Evolutionary conservation across 2,329 filamentous ascomycete genomes (phyloP), one percentile per base, ranked within the genome.

Genomic region (Thelonectria blattea): DNA sequence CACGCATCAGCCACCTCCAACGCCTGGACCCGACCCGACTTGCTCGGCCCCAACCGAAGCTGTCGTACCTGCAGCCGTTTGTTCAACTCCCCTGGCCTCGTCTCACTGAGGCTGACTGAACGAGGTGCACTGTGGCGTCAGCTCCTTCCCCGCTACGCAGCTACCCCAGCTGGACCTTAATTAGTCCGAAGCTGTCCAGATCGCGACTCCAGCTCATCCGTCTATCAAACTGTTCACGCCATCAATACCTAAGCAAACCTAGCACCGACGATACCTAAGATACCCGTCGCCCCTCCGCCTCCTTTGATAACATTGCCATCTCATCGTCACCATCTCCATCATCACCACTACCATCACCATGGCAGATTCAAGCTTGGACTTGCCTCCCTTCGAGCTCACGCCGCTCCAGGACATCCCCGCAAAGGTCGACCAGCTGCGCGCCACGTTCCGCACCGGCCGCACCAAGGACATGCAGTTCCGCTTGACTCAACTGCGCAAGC

Each of bases 401-500:
- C 74, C 88, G 2, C 73, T 91, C 48, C 87, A 91, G 57, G 80
- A 83, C 43, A 92, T 97, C 74, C 78, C 87, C 14, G 74, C 75
- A 61, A 84, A 84, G 43, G 85, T 88, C 72, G 81, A 85, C 58
- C 83, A 79, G 7, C 79, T 90, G 45, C 88, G 88, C 72, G 78
- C 82, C 52, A 87, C 89, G n/a, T 98, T 92, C 78, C 83, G 84
- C 68, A 85, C 91, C 17, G 88, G 93, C 75, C 91, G 89, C 79
- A 97, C 93, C 45, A 92, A 92, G 73, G 85, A 91, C 56, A 74
- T 97, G 62, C 85, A 91, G 71, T 98, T 90, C 80, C 88, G 95
- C 65, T 82, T 93, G 64, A 83, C 87, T 56, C 95, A 98, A 83
- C 87, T 99, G 62, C 90, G 93, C 69, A 94, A 93, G 83, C 88